Evolutionary conservation across 2,329 filamentous ascomycete genomes (phyloP).

Genomic region (Magnaporthiopsis incrustans): DNA sequence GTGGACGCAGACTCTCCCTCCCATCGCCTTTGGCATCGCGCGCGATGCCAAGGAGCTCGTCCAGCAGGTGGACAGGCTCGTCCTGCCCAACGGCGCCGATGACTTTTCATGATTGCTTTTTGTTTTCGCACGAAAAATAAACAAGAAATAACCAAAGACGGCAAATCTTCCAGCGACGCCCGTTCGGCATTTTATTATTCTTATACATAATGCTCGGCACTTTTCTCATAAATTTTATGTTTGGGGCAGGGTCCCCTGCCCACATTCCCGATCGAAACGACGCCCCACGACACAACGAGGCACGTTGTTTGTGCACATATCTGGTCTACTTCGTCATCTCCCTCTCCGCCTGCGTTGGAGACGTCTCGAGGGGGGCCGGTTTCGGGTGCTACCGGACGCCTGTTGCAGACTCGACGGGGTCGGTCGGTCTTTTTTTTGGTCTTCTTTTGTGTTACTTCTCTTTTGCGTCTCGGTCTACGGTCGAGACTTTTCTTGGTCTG

Average conservation of each 20-base stretch:
- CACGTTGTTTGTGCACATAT: background rate
- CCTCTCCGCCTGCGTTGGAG: background rate
- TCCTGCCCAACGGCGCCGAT: conserved; percentile 14
- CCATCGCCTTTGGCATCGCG: conserved; percentile 80
- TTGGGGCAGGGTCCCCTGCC: background rate
- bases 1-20: conserved; percentile 66
- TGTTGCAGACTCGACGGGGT: background rate
- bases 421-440: background rate
- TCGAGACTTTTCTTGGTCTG: conserved; percentile 6
- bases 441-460: conserved; percentile 2
- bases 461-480: background rate
- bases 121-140: background rate
- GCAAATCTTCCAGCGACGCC: background rate
- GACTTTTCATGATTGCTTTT: conserved; percentile 18
- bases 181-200: conserved; percentile 3
- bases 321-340: background rate
- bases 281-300: background rate
- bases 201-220: background rate
- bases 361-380: background rate
- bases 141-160: conserved; percentile 10
- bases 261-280: background rate
- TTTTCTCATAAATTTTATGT: background rate
- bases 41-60: conserved; percentile 72
- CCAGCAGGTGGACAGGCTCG: conserved; percentile 20
- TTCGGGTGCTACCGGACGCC: background rate